Conservation (phyloP, 495 filamentous ascomycete genomes). For the Zalerion maritima region DNA sequence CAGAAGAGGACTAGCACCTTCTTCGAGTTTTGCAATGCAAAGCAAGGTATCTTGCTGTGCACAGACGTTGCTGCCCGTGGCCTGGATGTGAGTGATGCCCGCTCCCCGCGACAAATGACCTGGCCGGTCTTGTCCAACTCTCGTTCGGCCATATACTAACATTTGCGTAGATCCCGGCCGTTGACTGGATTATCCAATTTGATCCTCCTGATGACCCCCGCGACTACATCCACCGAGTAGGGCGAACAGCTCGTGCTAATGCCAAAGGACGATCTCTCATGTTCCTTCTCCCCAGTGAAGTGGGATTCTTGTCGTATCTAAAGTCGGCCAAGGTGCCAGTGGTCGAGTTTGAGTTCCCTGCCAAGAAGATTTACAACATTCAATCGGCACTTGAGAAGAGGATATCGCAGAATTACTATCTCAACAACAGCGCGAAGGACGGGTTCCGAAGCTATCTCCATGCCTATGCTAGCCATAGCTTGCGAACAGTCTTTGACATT, state of each 20-base stretch:
- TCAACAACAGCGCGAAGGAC: slow-evolving; percentile 69
- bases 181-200: slow-evolving; percentile 94
- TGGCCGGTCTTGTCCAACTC: slow-evolving; percentile 2
- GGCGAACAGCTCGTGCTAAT: slow-evolving; percentile 76
- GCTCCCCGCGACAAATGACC: slow-evolving; percentile 4
- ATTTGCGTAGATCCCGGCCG: slow-evolving; percentile 55
- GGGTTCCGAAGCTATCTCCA: slow-evolving; percentile 74
- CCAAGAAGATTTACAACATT: slow-evolving; percentile 85
- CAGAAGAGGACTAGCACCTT: slow-evolving; percentile 95
- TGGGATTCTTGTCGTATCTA: slow-evolving; percentile 82
- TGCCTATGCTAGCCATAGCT: slow-evolving; percentile 82
- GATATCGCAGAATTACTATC: slow-evolving; percentile 87
- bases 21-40: slow-evolving; percentile 96
- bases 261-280: slow-evolving; percentile 73
- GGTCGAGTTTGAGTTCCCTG: slow-evolving; percentile 89
- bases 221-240: slow-evolving; percentile 95
- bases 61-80: slow-evolving; percentile 93
- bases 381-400: slow-evolving; percentile 90
- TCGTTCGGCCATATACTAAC: slow-evolving; percentile 1
- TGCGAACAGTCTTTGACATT: slow-evolving; percentile 84
- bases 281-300: slow-evolving; percentile 84
- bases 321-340: slow-evolving; percentile 88
- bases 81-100: slow-evolving; percentile 51
- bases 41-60: slow-evolving; percentile 78
- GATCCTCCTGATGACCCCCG: slow-evolving; percentile 84